Conservation (phyloP, 1,284 basidiomycete genomes). For the Salmacisia buchloeana region DNA sequence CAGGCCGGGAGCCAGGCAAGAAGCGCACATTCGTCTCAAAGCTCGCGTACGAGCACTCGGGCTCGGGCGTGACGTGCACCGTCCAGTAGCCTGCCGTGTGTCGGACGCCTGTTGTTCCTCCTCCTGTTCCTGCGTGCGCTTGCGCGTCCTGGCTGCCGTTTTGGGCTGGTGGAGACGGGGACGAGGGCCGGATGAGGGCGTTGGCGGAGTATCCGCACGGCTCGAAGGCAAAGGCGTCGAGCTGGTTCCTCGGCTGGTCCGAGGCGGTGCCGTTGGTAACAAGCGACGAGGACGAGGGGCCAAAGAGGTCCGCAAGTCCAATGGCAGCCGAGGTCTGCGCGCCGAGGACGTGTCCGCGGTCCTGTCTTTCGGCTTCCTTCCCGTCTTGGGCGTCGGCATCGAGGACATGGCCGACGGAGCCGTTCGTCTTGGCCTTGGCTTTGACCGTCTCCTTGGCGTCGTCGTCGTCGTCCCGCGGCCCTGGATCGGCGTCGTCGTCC, state of each 20-base stretch:
- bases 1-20: neutral
- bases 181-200: conserved; percentile 58
- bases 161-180: conserved; percentile 7
- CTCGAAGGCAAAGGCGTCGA: conserved; percentile 89
- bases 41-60: conserved; percentile 92
- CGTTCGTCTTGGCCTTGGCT: neutral
- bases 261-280: too few relatives aligned
- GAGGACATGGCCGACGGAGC: neutral
- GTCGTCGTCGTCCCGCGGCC: neutral
- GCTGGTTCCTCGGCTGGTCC: conserved; percentile 66
- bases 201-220: conserved; percentile 98
- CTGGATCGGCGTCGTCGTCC: neutral
- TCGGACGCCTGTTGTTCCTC: conserved; percentile 13
- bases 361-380: neutral
- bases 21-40: conserved; percentile 92
- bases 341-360: conserved; percentile 60
- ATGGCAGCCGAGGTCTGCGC: conserved; percentile 65
- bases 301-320: conserved; percentile 77
- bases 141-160: too few relatives aligned
- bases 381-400: neutral
- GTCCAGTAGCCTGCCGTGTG: conserved; percentile 68
- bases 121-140: too few relatives aligned
- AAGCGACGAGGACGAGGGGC: neutral
- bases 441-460: neutral
- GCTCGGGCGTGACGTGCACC: conserved; percentile 96